Base-by-base conservation (phyloP, 139 green algal genomes). In the Chlamydomonas applanata region DNA sequence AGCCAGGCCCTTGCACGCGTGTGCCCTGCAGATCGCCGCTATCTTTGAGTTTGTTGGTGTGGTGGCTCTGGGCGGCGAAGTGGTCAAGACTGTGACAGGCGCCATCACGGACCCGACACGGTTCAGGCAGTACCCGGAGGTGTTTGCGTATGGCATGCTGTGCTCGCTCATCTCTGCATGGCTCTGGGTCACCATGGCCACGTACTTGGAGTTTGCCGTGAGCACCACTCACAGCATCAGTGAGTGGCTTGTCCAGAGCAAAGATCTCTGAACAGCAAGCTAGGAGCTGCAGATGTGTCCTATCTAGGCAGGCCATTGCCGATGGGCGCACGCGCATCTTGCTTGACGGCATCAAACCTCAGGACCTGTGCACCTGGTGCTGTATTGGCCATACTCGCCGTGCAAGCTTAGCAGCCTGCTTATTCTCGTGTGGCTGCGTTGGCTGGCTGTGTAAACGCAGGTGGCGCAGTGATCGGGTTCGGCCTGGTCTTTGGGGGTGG, bases 191-290 rank as follows among this genome's bases (percentile, higher is more conserved):
- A 49, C 78, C 33, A 9, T 88, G 0, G 87, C 87, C 1, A 83
- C 82, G 0, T 11, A 49, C 40, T 11, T 49, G 40, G 76, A 83
- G 63, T 73, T 89, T 59, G 81, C 83, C 9, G 86, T 91, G 61
- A 87, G 77, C 66, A 89, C 84, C 22, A 92, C 87, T 14, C 87
- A 89, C 72, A 86, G 75, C 32, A 53, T 76, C 36, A 65, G 68
- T 71, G 56, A 70, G 71, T 63, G 27, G 35, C 36, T 4, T 14
- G n/a, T 40, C 22, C 9, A 24, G 27, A 25, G 25, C 27, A 16
- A 9, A 65, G 14, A 13, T n/a, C n/a, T n/a, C n/a, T n/a, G n/a
- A n/a, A n/a, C n/a, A n/a, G n/a, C n/a, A n/a, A n/a, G n/a, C n/a
- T n/a, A n/a, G n/a, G n/a, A n/a, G n/a, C n/a, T n/a, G n/a, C n/a